phyloP scores from a whole-genome alignment of 768 basidiomycete species.

The Rhizopogon rudus region DNA sequence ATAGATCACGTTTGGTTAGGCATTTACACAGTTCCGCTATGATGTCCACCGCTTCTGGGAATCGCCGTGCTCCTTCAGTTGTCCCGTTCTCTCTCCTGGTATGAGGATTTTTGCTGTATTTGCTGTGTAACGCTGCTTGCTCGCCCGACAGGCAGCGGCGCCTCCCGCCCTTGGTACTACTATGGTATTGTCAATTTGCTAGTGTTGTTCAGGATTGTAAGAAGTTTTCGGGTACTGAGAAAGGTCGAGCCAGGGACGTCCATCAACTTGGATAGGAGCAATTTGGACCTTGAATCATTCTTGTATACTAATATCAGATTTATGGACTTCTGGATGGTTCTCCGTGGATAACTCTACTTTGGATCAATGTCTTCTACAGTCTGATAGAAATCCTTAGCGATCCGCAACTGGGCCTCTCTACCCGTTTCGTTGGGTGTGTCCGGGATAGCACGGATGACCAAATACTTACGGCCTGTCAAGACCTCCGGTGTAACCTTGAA shows the following conservation, averaged over 20 bases:
- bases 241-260: not conserved
- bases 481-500: conserved; percentile 67
- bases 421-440: conserved; percentile 62
- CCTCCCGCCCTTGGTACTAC: not conserved
- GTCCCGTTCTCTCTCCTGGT: not conserved
- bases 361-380: conserved; percentile 68
- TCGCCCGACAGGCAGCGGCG: not conserved
- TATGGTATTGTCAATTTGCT: not conserved
- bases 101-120: not conserved
- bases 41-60: too few relatives aligned
- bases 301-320: not conserved
- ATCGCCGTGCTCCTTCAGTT: not conserved
- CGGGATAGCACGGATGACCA: conserved; percentile 68
- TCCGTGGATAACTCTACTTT: conserved; percentile 26
- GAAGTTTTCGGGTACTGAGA: not conserved
- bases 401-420: conserved; percentile 66
- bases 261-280: not conserved
- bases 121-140: not conserved
- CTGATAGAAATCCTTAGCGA: conserved; percentile 85
- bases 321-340: not conserved
- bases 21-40: not conserved
- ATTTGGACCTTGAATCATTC: not conserved
- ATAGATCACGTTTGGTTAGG: not conserved
- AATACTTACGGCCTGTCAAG: conserved; percentile 73
- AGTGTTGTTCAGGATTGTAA: not conserved